Evolutionary conservation across 1,284 basidiomycete genomes (phyloP).

Genomic region (Pseudozyma hubeiensis): DNA sequence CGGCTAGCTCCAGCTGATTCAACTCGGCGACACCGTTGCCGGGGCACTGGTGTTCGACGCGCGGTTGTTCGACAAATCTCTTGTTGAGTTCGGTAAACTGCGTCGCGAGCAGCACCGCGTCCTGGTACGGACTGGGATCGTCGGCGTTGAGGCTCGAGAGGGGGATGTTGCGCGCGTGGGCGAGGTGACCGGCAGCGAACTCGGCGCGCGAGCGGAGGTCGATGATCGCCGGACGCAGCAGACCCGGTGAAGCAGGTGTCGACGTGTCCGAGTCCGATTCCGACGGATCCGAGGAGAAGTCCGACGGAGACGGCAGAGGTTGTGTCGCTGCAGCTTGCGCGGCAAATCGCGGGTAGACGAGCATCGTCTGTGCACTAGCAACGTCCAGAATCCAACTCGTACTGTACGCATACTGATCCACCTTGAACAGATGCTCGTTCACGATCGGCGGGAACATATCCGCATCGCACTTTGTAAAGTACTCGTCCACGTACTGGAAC

Average conservation of each 20-base stretch:
- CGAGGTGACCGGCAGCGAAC: slow-evolving; percentile 11
- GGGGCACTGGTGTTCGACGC: slow-evolving; percentile 12
- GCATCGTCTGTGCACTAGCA: slow-evolving; percentile 26
- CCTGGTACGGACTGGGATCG: slow-evolving; percentile 30
- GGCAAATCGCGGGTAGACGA: slow-evolving; percentile 34
- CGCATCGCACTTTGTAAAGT: slow-evolving; percentile 33
- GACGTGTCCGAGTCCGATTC: slow-evolving; percentile 17
- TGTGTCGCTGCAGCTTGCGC: background rate
- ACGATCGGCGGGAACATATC: slow-evolving; percentile 26
- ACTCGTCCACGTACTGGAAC: slow-evolving; percentile 52
- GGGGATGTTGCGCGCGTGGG: slow-evolving; percentile 26
- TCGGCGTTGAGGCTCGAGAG: slow-evolving; percentile 25
- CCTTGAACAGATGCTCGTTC: slow-evolving; percentile 42
- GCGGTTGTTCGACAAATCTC: slow-evolving; percentile 12
- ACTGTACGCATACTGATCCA: slow-evolving; percentile 38
- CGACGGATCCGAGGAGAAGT: slow-evolving; percentile 7
- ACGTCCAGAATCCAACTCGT: slow-evolving; percentile 40
- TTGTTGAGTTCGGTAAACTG: slow-evolving; percentile 43
- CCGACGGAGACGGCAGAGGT: slow-evolving; percentile 10
- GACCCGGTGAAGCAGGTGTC: background rate
- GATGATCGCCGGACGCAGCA: slow-evolving; percentile 27
- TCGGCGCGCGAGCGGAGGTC: slow-evolving; percentile 24
- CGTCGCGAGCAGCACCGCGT: slow-evolving; percentile 29
- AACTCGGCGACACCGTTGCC: slow-evolving; percentile 24
- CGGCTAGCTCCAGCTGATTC: slow-evolving; percentile 14